Conservation (phyloP, 805 yeast species). For the Starmerella geochares region DNA sequence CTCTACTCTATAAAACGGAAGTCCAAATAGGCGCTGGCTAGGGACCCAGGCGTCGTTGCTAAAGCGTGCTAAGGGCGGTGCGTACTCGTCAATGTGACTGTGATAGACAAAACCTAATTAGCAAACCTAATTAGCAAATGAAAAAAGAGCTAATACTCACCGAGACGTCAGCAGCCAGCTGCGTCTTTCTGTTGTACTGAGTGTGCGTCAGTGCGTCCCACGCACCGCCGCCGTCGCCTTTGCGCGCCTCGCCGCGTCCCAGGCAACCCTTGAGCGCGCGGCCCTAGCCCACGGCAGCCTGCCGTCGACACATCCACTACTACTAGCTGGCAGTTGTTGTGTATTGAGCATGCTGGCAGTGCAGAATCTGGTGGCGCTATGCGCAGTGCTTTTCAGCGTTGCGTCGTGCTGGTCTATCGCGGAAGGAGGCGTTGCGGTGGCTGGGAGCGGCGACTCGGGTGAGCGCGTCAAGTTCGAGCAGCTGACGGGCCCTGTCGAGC, state of each 20-base stretch:
- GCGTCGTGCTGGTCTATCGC: conserved; percentile 26
- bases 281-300: background rate
- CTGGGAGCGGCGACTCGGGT: conserved; percentile 19
- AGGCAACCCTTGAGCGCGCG: background rate
- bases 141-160: too few species aligned
- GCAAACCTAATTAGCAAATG: too few species aligned
- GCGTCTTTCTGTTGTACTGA: too few species aligned
- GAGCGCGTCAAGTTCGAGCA: conserved; percentile 17
- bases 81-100: too few species aligned
- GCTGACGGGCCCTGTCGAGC: conserved; percentile 17
- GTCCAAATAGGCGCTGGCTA: too few species aligned
- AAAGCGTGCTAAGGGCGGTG: too few species aligned
- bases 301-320: background rate
- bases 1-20: too few species aligned
- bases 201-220: too few species aligned
- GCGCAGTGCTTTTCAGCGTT: background rate
- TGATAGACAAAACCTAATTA: too few species aligned
- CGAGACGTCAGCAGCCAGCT: too few species aligned
- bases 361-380: background rate
- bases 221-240: too few species aligned
- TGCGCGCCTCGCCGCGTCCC: background rate
- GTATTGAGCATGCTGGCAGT: background rate
- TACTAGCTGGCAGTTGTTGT: background rate
- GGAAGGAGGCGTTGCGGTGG: conserved; percentile 24
- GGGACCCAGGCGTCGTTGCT: too few species aligned